Evolutionary conservation across 257 asterid genomes (phyloP), one percentile per base, ranked within the genome.

Genomic region (Buddleja alternifolia): DNA sequence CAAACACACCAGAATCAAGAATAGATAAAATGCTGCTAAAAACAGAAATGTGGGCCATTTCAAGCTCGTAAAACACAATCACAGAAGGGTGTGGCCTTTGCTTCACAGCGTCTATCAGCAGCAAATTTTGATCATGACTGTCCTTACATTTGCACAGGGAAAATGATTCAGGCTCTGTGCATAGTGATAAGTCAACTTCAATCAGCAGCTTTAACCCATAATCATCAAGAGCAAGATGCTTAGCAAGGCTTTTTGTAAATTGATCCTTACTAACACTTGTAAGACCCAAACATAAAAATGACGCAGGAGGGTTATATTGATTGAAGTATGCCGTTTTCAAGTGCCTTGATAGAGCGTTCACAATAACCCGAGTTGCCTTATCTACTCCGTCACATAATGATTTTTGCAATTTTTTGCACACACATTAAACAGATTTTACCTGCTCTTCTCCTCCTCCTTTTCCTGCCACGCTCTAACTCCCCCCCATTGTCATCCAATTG

Each of bases 231-330:
- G 55, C 44, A 67, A 54, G 56, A 16, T 23, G 65, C 51, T 69
- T 39, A 6, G 17, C 24, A 11, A 69, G 74, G 65, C 47, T 17
- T 14, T 69, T 41, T 45, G 25, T 40, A 19, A 57, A 58, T 34
- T 58, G 74, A 15, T 15, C 36, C 36, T 69, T 69, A 19, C 67
- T 46, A 19, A 45, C 36, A 47, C 60, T 24, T 7, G 50, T 57
- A 46, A 69, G 67, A 45, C 74, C 74, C 57, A 69, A 57, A 32
- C 67, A 69, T 45, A 69, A 32, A 46, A 69, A 58, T 4, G 74
- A 69, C 44, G 51, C 36, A 15, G 73, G 61, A 24, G 25, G 51
- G 8, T 54, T 15, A 24, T 12, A 54, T 6, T 20, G 44, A 32
- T 40, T 20, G 24, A 41, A 11, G 19, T 55, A 53, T 19, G 64